Percentiles rank a stretch among this genome's conserved stretches.
These are phyloP conservation scores for Leccinum olivaceopallidum DNA, from an alignment of 768 basidiomycete species.

Conservation along the genomic window DNA sequence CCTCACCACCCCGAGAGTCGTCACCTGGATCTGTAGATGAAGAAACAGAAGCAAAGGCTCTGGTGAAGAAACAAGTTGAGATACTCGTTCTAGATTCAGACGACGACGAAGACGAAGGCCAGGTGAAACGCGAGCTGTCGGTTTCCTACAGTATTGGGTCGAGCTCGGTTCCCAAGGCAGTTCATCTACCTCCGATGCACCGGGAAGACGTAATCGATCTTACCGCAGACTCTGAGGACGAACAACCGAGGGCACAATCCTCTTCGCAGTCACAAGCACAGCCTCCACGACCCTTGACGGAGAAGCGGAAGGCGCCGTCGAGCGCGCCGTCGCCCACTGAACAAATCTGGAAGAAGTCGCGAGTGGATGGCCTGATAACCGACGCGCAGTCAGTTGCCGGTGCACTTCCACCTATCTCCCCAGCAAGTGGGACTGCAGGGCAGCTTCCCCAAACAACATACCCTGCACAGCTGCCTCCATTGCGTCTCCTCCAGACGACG, in stretches of 20 bases:
- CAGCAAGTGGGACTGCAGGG: slow-evolving; percentile 13
- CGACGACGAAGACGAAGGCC: slow-evolving; percentile 73
- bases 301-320: slow-evolving; percentile 60
- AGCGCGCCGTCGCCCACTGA: slow-evolving; percentile 58
- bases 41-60: slow-evolving; percentile 37
- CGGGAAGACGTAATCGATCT: slow-evolving; percentile 74
- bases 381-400: slow-evolving; percentile 12
- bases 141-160: slow-evolving; percentile 57
- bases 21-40: slow-evolving; percentile 33
- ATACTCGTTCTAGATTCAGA: slow-evolving; percentile 74
- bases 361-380: slow-evolving; percentile 30
- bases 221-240: slow-evolving; percentile 79
- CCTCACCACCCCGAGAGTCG: slow-evolving; percentile 31
- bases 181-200: slow-evolving; percentile 25
- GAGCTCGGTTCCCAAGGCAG: slow-evolving; percentile 31
- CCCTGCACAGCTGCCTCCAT: slow-evolving; percentile 27
- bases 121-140: slow-evolving; percentile 75
- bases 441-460: slow-evolving; percentile 23
- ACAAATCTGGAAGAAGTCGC: slow-evolving; percentile 73
- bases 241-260: slow-evolving; percentile 41
- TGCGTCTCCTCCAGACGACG: slow-evolving; percentile 25
- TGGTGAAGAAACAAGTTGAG: slow-evolving; percentile 52
- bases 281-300: slow-evolving; percentile 33
- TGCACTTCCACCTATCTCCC: slow-evolving; percentile 29
- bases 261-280: slow-evolving; percentile 33